Evolutionary conservation across 208 protist genomes (phyloP), one percentile per base, ranked within the genome.

Genomic region (Strigomonas culicis): DNA sequence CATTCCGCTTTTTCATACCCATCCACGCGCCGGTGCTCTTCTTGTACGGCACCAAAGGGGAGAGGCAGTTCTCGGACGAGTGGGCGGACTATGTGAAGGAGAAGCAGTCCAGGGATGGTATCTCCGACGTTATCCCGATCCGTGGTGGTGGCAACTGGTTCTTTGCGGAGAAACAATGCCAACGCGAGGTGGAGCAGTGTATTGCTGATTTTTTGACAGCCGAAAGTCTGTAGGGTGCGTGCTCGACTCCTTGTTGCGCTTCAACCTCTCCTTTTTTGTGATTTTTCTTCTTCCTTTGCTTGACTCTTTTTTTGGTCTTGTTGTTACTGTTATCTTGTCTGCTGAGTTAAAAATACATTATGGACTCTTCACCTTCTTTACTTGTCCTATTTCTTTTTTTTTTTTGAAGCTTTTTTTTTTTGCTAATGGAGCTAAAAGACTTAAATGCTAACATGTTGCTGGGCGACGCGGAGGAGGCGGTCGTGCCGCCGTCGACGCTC

Each of bases 81-180:
- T 93, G 84, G 81, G 77, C 74, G 34, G 36, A 76, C 10, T 83
- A 93, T 59, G 66, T 93, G 3, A 63, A 75, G 1, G 67, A 73
- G 30, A 88, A 86, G 59, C 74, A 77, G 1, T 56, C 62, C 2
- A 59, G 52, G 19, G 83, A 93, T 59, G 84, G 84, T 27, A 79
- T 86, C 17, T 93, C 86, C 0, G 69, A 86, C 36, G 86, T 87
- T 39, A 71, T 93, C 0, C 66, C 72, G 49, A 67, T 93, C 21
- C 67, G 77, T 31, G 81, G 77, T n/a, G 83, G 77, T 1, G 83
- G 83, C 0, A 83, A 90, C 65, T 93, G 84, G 83, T 93, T 90
- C 64, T 93, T 90, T 49, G 81, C 86, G 0, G 86, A 90, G 52
- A 63, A 68, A 4, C 72, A 72, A 49, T 81, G 79, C 46, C 77